These are phyloP conservation scores for Austroboletus eburneus DNA, from an alignment of 768 basidiomycete species.

Conservation along the genomic window DNA sequence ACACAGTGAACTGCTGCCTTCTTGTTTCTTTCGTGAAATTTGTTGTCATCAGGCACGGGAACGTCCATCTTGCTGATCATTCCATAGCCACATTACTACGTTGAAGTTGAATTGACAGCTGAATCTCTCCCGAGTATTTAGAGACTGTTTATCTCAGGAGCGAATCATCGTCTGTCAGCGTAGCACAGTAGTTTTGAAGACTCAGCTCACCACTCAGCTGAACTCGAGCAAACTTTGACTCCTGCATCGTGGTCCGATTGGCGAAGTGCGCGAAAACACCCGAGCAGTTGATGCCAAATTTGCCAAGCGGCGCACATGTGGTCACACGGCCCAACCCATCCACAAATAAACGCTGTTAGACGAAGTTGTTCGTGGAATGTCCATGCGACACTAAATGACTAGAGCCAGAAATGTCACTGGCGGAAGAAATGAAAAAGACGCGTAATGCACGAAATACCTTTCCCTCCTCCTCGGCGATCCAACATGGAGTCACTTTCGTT, in stretches of 20 bases:
- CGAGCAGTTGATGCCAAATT: neutral
- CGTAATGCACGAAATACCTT: slow-evolving; percentile 5
- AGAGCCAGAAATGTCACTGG: neutral
- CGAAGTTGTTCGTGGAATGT: slow-evolving; percentile 1
- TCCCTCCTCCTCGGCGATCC: slow-evolving; percentile 21
- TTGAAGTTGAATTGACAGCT: neutral
- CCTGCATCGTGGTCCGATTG: neutral
- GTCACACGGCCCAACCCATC: neutral
- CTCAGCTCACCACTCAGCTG: slow-evolving; percentile 14
- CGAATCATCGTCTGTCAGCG: slow-evolving; percentile 18
- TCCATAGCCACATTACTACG: neutral
- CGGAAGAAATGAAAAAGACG: neutral
- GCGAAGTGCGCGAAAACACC: neutral
- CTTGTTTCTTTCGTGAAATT: slow-evolving; percentile 20
- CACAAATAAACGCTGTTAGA: neutral
- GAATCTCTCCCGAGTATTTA: slow-evolving; percentile 15
- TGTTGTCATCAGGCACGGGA: neutral
- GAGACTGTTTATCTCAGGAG: slow-evolving; percentile 5
- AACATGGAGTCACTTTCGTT: slow-evolving; percentile 17
- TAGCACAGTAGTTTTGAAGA: neutral
- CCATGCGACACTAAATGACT: slow-evolving; percentile 16
- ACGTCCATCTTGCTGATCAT: rapidly evolving
- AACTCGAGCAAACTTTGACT: slow-evolving; percentile 15
- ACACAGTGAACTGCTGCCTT: slow-evolving; percentile 19
- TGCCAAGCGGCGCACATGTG: slow-evolving; percentile 4